Conservation (phyloP, 495 filamentous ascomycete genomes). For the Aspergillus funiculosus region DNA sequence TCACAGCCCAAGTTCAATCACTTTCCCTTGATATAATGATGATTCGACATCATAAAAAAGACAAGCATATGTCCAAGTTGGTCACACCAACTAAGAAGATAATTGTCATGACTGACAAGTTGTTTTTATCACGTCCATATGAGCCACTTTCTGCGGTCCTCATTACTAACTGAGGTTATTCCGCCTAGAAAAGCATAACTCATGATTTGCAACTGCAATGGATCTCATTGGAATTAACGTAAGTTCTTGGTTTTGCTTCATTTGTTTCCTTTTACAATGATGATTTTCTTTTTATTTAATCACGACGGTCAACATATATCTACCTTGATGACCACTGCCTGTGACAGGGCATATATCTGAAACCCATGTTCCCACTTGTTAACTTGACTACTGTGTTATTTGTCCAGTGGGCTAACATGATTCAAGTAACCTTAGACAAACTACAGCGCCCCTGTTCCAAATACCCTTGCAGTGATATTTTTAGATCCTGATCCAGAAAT, state of each 20-base stretch:
- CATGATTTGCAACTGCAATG: not conserved
- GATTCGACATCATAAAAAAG: slow-evolving; percentile 46
- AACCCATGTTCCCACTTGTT: slow-evolving; percentile 13
- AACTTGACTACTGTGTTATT: not conserved
- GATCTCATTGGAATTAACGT: slow-evolving; percentile 9
- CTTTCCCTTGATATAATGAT: slow-evolving; percentile 35
- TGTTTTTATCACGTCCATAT: slow-evolving; percentile 14
- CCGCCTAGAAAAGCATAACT: not conserved
- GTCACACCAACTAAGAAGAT: slow-evolving; percentile 45
- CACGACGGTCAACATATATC: slow-evolving; percentile 97
- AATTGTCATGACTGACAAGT: slow-evolving; percentile 45
- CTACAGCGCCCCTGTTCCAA: no score
- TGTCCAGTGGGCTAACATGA: slow-evolving; percentile 2
- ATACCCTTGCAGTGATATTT: no score
- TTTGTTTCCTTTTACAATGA: slow-evolving; percentile 52
- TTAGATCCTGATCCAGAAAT: no score
- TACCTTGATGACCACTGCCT: slow-evolving; percentile 85
- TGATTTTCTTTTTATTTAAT: slow-evolving; percentile 68
- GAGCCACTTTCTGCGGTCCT: slow-evolving; percentile 11
- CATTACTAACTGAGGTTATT: slow-evolving; percentile 7
- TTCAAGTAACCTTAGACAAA: not conserved
- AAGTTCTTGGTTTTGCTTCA: slow-evolving; percentile 19
- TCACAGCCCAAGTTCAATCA: slow-evolving; percentile 13
- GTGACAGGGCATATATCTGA: slow-evolving; percentile 80
- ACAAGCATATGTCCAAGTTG: slow-evolving; percentile 59